Conservation (phyloP, 495 filamentous ascomycete species). For the Talaromyces stipitatus region DNA sequence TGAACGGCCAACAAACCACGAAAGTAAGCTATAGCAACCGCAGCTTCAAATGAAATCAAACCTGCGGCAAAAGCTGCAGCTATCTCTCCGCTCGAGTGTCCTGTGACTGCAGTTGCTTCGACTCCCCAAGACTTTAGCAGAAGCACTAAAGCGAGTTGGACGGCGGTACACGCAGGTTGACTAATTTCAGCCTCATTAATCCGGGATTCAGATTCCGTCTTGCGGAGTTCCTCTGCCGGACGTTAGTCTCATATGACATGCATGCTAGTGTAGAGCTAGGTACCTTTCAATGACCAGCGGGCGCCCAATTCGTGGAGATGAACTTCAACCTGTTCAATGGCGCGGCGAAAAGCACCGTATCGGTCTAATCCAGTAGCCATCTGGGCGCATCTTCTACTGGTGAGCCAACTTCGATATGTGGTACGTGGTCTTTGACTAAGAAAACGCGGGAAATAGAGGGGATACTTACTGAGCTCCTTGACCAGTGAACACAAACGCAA, state of each 20-base stretch:
- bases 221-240: conserved; percentile 13
- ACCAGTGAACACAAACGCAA: conserved; percentile 6
- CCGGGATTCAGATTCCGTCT: conserved; percentile 10
- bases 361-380: conserved; percentile 1
- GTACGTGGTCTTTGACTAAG: too few species aligned
- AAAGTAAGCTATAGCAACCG: conserved; percentile 20
- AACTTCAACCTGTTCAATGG: background rate
- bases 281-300: too few species aligned
- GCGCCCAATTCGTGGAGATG: background rate
- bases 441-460: too few species aligned
- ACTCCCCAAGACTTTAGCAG: conserved; percentile 24
- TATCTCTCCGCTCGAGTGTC: conserved; percentile 40
- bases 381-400: background rate
- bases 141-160: conserved; percentile 38
- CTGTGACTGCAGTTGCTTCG: conserved; percentile 19
- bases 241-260: background rate
- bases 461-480: conserved; percentile 7
- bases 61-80: conserved; percentile 23
- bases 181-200: conserved; percentile 19
- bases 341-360: background rate
- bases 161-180: conserved; percentile 32
- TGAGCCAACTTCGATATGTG: too few species aligned
- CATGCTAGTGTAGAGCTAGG: too few species aligned
- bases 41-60: conserved; percentile 13
- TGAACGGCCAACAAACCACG: conserved; percentile 17